These are phyloP conservation scores for Dactylellina leptospora DNA, from an alignment of 2,329 filamentous ascomycete genomes.

Conservation along the genomic window DNA sequence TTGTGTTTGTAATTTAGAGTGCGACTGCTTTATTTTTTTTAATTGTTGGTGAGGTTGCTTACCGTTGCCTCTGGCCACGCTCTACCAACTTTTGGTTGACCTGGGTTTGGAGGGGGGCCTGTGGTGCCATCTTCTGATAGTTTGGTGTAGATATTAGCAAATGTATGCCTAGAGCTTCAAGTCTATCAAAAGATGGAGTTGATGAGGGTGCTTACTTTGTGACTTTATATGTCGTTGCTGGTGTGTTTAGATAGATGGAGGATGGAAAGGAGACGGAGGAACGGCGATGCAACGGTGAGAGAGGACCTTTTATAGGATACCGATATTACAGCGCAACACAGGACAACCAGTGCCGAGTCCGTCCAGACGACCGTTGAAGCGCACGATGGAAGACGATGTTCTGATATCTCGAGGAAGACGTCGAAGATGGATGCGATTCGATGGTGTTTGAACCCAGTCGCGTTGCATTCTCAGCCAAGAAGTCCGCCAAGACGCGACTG, in stretches of 20 bases:
- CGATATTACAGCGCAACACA: too few species aligned
- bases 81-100: conserved; percentile 42
- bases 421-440: not conserved
- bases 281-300: not conserved
- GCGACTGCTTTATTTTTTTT: not conserved
- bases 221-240: too few species aligned
- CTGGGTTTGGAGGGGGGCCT: conserved; percentile 32
- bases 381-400: not conserved
- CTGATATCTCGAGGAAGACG: not conserved
- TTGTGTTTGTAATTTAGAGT: not conserved
- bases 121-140: conserved; percentile 34
- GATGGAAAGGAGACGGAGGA: conserved; percentile 4
- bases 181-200: too few species aligned
- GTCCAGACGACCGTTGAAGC: not conserved
- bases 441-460: too few species aligned
- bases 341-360: too few species aligned
- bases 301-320: too few species aligned
- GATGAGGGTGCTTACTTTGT: too few species aligned
- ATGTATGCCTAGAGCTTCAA: too few species aligned
- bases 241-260: not conserved
- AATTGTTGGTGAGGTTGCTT: not conserved
- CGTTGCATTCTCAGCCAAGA: conserved; percentile 4
- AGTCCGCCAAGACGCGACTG: conserved; percentile 10
- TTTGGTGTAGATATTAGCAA: not conserved
- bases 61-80: conserved; percentile 44